Evolutionary conservation across 2,329 filamentous ascomycete genomes (phyloP).

Genomic region (Claviceps digitariae): DNA sequence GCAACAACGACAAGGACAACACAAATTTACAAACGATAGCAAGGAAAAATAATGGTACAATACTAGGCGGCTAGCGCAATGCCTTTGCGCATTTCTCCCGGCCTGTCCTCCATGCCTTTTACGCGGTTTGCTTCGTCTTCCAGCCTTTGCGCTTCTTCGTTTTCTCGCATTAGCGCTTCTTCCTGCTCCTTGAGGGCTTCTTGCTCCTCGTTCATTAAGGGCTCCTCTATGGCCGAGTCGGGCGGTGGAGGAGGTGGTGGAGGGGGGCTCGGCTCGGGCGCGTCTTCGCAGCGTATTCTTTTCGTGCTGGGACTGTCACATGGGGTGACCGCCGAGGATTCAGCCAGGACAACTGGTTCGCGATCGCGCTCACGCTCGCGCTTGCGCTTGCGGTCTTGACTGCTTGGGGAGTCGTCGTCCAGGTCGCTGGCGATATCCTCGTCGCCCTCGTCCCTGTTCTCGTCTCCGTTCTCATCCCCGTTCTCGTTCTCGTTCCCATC

Average conservation of each 20-base stretch:
- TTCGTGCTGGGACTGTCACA: slow-evolving; percentile 44
- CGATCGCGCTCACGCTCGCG: slow-evolving; percentile 56
- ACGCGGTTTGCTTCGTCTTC: slow-evolving; percentile 31
- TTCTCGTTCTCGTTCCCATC: background rate
- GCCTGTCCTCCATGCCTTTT: slow-evolving; percentile 14
- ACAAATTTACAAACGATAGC: background rate
- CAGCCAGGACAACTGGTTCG: slow-evolving; percentile 17
- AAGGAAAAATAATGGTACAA: background rate
- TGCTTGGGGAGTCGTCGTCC: slow-evolving; percentile 25
- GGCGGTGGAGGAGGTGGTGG: slow-evolving; percentile 35
- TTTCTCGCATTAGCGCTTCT: slow-evolving; percentile 35
- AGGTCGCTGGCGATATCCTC: slow-evolving; percentile 22
- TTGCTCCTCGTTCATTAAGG: slow-evolving; percentile 23
- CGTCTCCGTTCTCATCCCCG: background rate
- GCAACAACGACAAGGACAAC: background rate
- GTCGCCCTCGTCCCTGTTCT: slow-evolving; percentile 7
- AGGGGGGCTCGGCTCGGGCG: slow-evolving; percentile 24
- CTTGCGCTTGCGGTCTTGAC: slow-evolving; percentile 50
- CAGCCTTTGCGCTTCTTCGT: slow-evolving; percentile 39
- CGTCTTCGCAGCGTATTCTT: slow-evolving; percentile 34
- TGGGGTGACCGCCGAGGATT: slow-evolving; percentile 33
- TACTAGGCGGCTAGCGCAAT: slow-evolving; percentile 8
- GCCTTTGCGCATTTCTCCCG: slow-evolving; percentile 12
- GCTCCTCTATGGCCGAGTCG: slow-evolving; percentile 22
- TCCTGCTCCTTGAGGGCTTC: slow-evolving; percentile 35